Percentiles rank a stretch among this genome's conserved stretches.
Evolutionary conservation across 768 basidiomycete species (phyloP).

Genomic region (Naganishia friedmannii): DNA sequence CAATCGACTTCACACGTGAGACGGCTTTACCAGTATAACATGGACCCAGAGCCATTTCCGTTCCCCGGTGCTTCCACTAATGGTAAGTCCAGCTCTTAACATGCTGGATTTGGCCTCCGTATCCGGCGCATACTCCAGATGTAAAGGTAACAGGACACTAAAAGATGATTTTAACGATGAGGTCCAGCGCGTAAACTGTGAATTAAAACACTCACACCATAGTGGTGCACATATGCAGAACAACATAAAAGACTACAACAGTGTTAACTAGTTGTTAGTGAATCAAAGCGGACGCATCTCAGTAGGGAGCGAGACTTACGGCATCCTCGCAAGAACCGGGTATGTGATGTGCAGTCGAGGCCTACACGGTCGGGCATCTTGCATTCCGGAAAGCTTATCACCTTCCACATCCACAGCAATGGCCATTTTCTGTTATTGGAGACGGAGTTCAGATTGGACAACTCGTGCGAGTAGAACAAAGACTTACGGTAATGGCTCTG

Average conservation of each 20-base stretch:
- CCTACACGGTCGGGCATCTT: conserved; percentile 49
- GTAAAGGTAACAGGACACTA: conserved; percentile 45
- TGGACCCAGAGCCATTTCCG: conserved; percentile 50
- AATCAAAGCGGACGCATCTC: not conserved
- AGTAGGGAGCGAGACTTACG: conserved; percentile 32
- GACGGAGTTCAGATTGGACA: not conserved
- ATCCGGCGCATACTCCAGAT: conserved; percentile 41
- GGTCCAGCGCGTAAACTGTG: not conserved
- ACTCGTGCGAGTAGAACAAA: not conserved
- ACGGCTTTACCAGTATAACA: conserved; percentile 39
- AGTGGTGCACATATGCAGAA: conserved; percentile 39
- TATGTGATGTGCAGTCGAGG: conserved; percentile 48
- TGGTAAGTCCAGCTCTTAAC: conserved; percentile 45
- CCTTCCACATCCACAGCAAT: conserved; percentile 43
- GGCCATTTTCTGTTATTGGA: conserved; percentile 40
- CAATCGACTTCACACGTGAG: not conserved
- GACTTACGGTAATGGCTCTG: conserved; percentile 29
- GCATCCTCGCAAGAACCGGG: conserved; percentile 44
- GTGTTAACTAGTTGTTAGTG: not conserved
- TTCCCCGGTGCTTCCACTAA: conserved; percentile 39
- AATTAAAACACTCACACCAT: conserved; percentile 18
- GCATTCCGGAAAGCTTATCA: conserved; percentile 41
- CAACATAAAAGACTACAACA: conserved; percentile 44
- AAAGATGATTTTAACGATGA: not conserved
- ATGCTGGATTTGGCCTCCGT: conserved; percentile 42